Evolutionary conservation across 192 early-diverging fungal species (phyloP), one percentile per base, ranked within the genome.

Genomic region (Linnemannia zychae): DNA sequence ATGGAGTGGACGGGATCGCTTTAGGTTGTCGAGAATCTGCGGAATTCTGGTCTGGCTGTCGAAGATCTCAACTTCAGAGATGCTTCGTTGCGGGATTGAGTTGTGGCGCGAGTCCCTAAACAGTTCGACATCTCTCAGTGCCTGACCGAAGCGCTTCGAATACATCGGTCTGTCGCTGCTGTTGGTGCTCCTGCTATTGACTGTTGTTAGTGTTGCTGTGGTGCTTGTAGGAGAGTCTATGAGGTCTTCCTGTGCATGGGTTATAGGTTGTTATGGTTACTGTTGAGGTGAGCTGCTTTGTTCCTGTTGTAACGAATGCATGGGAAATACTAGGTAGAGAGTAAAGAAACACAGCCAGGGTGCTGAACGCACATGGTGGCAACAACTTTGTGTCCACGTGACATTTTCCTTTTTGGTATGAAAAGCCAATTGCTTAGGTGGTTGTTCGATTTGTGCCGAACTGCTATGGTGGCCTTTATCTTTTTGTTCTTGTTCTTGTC

Each of bases 1-100:
- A 18, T 77, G 57, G 20, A 82, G 77, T 31, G 81, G 81, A 15
- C 81, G 75, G 16, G 40, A 36, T 4, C 28, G 66, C 18, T 57
- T 48, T 18, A 82, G 63, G 6, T 28, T 36, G 22, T 82, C 75
- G 1, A 82, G 75, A 24, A 34, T 11, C 24, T 77, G 68, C 0
- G 46, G 48, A 16, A 66, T 48, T 9, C 81, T 71, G 24, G 57
- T 80, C 1, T 28, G 48, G 31, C 44, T 63, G 63, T 82, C 75
- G 69, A 82, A 47, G 15, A 82, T 47, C 13, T 76, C 33, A 22
- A 76, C 74, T n/a, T 72, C 16, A 33, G 40, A 72, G 3, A 82
- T 38, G 16, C 71, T 76, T 6, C 74, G 68, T 12, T 76, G 33
- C 16, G 80, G 80, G 2, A 76, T 9, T 66, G 31, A 49, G 2